Evolutionary conservation across 306 rosid species (phyloP).

Genomic region (Fragaria vesca): DNA sequence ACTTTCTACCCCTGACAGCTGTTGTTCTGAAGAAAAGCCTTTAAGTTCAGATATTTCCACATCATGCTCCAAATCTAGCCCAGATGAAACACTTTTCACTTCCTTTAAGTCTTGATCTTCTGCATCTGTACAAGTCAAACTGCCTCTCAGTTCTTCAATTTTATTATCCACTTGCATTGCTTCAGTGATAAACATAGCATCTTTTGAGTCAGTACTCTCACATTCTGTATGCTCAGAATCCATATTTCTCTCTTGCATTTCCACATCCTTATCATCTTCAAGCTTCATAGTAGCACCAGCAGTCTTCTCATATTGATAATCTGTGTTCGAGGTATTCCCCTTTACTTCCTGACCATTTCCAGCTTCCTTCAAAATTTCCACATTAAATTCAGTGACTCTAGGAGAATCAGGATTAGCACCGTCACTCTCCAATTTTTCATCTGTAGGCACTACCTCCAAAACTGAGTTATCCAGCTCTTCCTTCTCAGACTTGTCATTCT

Average conservation of each 20-base stretch:
- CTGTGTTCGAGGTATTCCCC: constrained; percentile 26
- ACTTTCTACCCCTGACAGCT: constrained; percentile 21
- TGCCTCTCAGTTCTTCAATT: constrained; percentile 13
- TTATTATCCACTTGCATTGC: constrained; percentile 21
- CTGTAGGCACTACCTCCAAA: constrained; percentile 30
- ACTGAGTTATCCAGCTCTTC: constrained; percentile 34
- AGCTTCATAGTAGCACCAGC: constrained; percentile 25
- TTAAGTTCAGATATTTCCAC: constrained; percentile 30
- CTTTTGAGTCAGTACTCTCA: constrained; percentile 24
- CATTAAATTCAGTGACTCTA: constrained; percentile 33
- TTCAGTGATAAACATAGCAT: constrained; percentile 23
- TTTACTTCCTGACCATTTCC: constrained; percentile 32
- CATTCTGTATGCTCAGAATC: constrained; percentile 29
- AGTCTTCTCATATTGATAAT: constrained; percentile 25
- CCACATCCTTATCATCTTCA: constrained; percentile 31
- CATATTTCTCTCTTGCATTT: constrained; percentile 16
- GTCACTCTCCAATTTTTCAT: constrained; percentile 30
- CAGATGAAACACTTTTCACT: constrained; percentile 16
- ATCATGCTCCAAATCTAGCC: constrained; percentile 26
- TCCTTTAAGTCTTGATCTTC: constrained; percentile 28
- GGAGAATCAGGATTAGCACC: constrained; percentile 32
- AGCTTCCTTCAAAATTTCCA: constrained; percentile 30
- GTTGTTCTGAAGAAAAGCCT: constrained; percentile 31
- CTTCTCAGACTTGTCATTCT: constrained; percentile 33
- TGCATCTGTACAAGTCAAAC: constrained; percentile 12